phyloP scores from a whole-genome alignment of 2,329 filamentous ascomycete genomes.

The Claviceps arundinis region DNA sequence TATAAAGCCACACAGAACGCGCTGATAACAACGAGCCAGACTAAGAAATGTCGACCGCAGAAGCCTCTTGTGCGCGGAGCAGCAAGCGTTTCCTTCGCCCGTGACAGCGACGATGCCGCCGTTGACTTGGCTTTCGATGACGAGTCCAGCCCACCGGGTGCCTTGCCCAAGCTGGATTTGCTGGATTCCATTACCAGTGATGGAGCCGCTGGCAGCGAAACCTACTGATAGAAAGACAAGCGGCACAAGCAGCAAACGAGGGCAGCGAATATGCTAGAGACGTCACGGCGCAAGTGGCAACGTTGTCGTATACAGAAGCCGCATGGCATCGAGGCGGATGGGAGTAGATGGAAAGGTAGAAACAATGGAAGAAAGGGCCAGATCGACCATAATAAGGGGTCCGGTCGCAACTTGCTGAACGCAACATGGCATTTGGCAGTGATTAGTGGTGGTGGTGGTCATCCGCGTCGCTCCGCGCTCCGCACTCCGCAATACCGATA shows the following conservation, averaged over 20 bases:
- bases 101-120: not conserved
- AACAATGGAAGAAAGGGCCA: not conserved
- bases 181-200: conserved; percentile 5
- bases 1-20: conserved; percentile 8
- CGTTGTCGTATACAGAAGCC: not conserved
- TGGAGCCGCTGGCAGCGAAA: not conserved
- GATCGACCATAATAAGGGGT: not conserved
- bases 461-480: not conserved
- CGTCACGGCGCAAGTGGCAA: not conserved
- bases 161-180: not conserved
- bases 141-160: not conserved
- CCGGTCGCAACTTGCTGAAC: not conserved
- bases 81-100: not conserved
- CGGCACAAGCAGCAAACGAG: not conserved
- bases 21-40: conserved; percentile 7
- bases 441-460: not conserved
- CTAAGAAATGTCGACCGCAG: conserved; percentile 5
- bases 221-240: not conserved
- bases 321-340: not conserved
- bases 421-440: not conserved
- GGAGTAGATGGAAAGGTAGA: not conserved
- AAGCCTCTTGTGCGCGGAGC: not conserved
- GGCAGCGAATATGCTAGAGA: not conserved
- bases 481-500: too few species aligned
- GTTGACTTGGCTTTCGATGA: not conserved